Evolutionary conservation across 2,329 filamentous ascomycete species (phyloP), one percentile per base, ranked within the genome.

Genomic region (Neonectria coccinea): DNA sequence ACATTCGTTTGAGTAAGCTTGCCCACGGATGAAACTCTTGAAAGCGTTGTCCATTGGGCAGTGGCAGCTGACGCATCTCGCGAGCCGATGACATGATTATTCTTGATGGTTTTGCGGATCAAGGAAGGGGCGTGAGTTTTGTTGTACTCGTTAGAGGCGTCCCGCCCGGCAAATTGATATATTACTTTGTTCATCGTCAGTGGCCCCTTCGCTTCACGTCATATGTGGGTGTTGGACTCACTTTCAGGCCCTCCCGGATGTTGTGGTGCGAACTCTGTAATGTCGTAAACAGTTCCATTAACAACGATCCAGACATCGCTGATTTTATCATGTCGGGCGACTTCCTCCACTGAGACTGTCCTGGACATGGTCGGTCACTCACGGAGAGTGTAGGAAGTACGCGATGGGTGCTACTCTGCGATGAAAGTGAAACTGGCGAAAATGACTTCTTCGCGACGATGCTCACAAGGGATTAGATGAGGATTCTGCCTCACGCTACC

Each of bases 291-390:
- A 61, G 85, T 81, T 41, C 85, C 84, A 71, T 91, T 85, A n/a
- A 92, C 84, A 22, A 91, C 88, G 64, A 92, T 84, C 90, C 90
- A 92, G 70, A 85, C 81, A 70, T 88, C 83, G 14, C 82, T 77
- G 0, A 79, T 75, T 0, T 75, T 79, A 45, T 78, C 81, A 70
- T 88, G 86, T 41, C 73, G 72, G 1, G 79, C 79, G 61, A 88
- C 76, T 63, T 87, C 80, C 45, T 79, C 68, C 2, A 75, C 70
- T 14, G 81, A 80, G 20, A 86, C 53, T 14, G 75, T 31, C 16
- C 31, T 70, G 9, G 62, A 11, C 70, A 25, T 25, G 25, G 25
- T 25, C 25, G 25, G 5, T 25, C 25, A 25, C 6, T 25, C 25
- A 25, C 5, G 5, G 5, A 25, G 25, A 25, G 25, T 25, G 25